Conservation (phyloP, 345 rosid species). For the Nephelium lappaceum region DNA sequence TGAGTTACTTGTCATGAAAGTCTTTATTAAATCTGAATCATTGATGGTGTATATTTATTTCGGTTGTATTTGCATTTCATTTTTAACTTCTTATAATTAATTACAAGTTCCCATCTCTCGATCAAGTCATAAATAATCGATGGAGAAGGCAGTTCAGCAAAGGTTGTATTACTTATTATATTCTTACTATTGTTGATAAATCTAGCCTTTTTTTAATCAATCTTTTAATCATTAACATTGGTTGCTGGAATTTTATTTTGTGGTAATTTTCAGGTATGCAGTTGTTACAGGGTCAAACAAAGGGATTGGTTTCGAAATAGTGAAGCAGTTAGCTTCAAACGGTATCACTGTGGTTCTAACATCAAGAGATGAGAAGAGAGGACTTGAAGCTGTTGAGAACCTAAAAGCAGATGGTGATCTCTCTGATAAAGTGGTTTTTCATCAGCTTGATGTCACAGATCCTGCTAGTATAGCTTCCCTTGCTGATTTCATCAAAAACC, state of each 20-base stretch:
- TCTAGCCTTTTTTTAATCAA: background rate
- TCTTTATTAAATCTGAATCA: no score
- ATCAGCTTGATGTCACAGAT: slow-evolving; percentile 44
- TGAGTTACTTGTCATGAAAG: no score
- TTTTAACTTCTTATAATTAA: no score
- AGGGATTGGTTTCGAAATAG: slow-evolving; percentile 37
- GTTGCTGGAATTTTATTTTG: background rate
- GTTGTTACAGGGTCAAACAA: slow-evolving; percentile 39
- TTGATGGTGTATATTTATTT: no score
- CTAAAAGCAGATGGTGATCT: slow-evolving; percentile 15
- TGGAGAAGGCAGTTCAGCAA: background rate
- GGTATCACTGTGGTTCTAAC: slow-evolving; percentile 33
- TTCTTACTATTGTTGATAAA: no score
- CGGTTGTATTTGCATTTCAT: background rate
- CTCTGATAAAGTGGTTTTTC: slow-evolving; percentile 28
- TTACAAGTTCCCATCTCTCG: no score
- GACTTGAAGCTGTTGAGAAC: slow-evolving; percentile 39
- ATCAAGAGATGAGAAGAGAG: slow-evolving; percentile 37
- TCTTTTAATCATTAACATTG: background rate
- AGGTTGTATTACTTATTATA: background rate
- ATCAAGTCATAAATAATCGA: no score
- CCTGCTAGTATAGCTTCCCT: slow-evolving; percentile 31
- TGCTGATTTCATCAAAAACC: slow-evolving; percentile 29
- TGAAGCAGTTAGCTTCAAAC: slow-evolving; percentile 31
- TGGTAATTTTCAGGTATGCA: slow-evolving; percentile 23